phyloP scores from a whole-genome alignment of 306 rosid genomes.

The Chamaecrista fasciculata region DNA sequence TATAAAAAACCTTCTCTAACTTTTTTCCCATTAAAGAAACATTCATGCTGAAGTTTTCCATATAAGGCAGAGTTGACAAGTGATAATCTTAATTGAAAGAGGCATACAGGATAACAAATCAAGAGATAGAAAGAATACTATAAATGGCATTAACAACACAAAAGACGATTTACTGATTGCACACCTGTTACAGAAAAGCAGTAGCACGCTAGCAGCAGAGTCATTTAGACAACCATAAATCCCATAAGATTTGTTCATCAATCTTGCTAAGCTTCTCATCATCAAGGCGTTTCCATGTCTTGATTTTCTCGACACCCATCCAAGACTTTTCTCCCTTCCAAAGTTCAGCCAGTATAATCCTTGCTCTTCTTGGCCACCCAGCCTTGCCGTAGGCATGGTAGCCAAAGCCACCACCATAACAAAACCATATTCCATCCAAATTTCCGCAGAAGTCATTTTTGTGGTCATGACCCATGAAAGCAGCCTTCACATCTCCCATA shows the following conservation, averaged over 20 bases:
- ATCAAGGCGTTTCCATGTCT: slow-evolving; percentile 90
- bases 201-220: background rate
- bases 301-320: slow-evolving; percentile 63
- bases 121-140: background rate
- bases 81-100: background rate
- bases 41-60: background rate
- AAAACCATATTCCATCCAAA: slow-evolving; percentile 80
- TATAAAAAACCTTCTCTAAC: no score
- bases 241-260: slow-evolving; percentile 80
- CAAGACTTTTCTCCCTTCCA: slow-evolving; percentile 54
- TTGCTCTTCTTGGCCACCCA: slow-evolving; percentile 87
- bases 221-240: slow-evolving; percentile 22
- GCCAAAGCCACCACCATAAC: slow-evolving; percentile 96
- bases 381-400: slow-evolving; percentile 82
- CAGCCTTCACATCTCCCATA: slow-evolving; percentile 85
- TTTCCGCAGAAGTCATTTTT: slow-evolving; percentile 84
- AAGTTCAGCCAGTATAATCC: slow-evolving; percentile 69
- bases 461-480: slow-evolving; percentile 93
- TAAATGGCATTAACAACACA: background rate
- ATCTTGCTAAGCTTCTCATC: slow-evolving; percentile 68
- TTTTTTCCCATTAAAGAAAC: no score
- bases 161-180: background rate
- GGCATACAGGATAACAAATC: background rate
- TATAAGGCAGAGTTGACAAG: background rate
- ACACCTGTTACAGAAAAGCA: slow-evolving; percentile 23